Evolutionary conservation across 441 rosid species (phyloP).

Genomic region (Gossypium aridum): DNA sequence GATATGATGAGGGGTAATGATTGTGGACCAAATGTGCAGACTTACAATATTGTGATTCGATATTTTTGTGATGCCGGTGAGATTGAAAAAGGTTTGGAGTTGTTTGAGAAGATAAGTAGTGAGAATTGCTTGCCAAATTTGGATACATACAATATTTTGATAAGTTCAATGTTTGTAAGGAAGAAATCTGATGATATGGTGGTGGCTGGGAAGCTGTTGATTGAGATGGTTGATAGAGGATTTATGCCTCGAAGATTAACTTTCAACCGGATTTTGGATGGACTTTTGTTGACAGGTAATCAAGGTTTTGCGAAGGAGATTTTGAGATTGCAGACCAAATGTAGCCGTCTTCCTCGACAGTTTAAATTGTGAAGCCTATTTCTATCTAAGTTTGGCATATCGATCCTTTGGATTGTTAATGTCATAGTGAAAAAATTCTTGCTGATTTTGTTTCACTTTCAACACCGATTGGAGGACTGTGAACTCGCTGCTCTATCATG

Average conservation of each 20-base stretch:
- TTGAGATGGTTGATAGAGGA: slow-evolving; percentile 94
- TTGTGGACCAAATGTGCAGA: slow-evolving; percentile 69
- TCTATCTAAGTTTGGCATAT: neutral
- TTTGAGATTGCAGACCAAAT: slow-evolving; percentile 64
- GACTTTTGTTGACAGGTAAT: slow-evolving; percentile 80
- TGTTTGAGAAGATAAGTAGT: slow-evolving; percentile 61
- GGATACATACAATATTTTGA: slow-evolving; percentile 77
- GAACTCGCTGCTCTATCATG: neutral
- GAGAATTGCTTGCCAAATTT: slow-evolving; percentile 76
- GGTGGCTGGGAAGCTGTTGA: slow-evolving; percentile 69
- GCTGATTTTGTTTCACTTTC: neutral
- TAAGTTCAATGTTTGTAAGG: slow-evolving; percentile 75
- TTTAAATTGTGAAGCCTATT: slow-evolving; percentile 42
- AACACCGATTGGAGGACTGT: neutral
- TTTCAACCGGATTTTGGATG: slow-evolving; percentile 72
- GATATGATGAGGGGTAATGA: slow-evolving; percentile 55
- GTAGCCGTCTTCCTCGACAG: slow-evolving; percentile 49
- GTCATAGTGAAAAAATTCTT: neutral
- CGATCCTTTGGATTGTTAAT: neutral
- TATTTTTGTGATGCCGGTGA: slow-evolving; percentile 60
- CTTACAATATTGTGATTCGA: slow-evolving; percentile 62
- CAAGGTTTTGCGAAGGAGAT: slow-evolving; percentile 70
- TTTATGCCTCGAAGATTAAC: slow-evolving; percentile 70
- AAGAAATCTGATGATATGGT: slow-evolving; percentile 67
- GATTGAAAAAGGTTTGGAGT: slow-evolving; percentile 54